A percentile compares a stretch with the other conserved stretches of the same genome.
Evolutionary conservation across 495 filamentous ascomycete genomes (phyloP).

Genomic region (Penicillium cosmopolitanum): DNA sequence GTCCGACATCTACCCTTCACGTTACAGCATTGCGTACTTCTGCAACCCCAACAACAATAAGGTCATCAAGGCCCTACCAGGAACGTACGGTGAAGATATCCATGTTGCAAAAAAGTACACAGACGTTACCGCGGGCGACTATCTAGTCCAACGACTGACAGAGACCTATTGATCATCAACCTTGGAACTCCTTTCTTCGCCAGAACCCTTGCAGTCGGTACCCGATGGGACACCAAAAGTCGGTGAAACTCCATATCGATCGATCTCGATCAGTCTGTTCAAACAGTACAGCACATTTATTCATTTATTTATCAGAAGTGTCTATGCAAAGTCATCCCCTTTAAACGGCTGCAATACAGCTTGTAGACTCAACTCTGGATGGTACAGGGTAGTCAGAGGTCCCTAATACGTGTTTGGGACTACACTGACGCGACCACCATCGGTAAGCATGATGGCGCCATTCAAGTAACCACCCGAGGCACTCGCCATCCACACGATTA

Average conservation of each 20-base stretch:
- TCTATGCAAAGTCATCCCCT: too few relatives aligned
- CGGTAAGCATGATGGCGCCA: conserved; percentile 57
- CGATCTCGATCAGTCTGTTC: too few relatives aligned
- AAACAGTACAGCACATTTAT: too few relatives aligned
- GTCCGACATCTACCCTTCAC: conserved; percentile 43
- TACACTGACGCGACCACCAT: conserved; percentile 60
- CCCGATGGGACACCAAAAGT: too few relatives aligned
- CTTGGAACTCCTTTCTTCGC: background rate
- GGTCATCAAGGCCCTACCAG: conserved; percentile 83
- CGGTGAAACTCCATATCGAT: too few relatives aligned
- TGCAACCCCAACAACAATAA: conserved; percentile 86
- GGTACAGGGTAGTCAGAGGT: background rate
- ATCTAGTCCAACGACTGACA: conserved; percentile 76
- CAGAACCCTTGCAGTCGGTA: too few relatives aligned
- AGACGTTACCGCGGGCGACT: conserved; percentile 78
- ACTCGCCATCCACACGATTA: conserved; percentile 65
- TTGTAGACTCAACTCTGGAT: conserved; percentile 1
- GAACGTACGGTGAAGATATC: conserved; percentile 71
- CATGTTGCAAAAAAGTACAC: conserved; percentile 73
- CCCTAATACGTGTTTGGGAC: conserved; percentile 53
- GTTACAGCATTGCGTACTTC: conserved; percentile 72
- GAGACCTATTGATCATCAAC: conserved; percentile 61
- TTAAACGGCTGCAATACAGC: background rate
- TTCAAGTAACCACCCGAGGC: conserved; percentile 64
- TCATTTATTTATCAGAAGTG: too few relatives aligned